Percentiles rank a stretch among this genome's conserved stretches.
These are phyloP conservation scores for Dendrobium officinale DNA, from an alignment of 106 monocot genomes.

Conservation along the genomic window DNA sequence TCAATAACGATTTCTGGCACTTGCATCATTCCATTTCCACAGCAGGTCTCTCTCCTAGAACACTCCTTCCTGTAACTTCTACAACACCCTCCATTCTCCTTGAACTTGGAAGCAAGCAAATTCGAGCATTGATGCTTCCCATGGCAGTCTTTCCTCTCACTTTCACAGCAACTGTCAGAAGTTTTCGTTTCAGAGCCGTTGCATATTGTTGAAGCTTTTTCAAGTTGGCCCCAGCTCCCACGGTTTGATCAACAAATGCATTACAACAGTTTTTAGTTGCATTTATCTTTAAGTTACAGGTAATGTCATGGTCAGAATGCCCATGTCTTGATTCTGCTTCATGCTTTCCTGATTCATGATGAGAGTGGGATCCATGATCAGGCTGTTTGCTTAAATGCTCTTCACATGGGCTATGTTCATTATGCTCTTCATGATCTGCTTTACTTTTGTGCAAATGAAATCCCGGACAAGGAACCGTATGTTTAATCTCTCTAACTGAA, in stretches of 20 bases:
- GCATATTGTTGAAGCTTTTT: not conserved
- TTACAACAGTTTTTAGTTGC: not conserved
- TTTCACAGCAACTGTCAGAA: not conserved
- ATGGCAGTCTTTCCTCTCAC: not conserved
- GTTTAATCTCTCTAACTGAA: not conserved
- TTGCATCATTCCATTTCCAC: constrained; percentile 19
- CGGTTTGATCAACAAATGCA: not conserved
- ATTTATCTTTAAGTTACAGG: not conserved
- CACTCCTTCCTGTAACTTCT: constrained; percentile 37
- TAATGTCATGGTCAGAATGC: not conserved
- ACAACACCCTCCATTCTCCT: constrained; percentile 18
- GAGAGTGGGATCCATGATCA: not conserved
- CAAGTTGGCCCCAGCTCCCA: not conserved
- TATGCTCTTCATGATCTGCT: not conserved
- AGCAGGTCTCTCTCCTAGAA: constrained; percentile 22
- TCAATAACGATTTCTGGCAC: constrained; percentile 58
- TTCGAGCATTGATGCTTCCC: not conserved
- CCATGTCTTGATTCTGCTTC: not conserved
- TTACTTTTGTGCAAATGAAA: not conserved
- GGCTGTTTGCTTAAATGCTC: not conserved
- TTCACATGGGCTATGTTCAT: not conserved
- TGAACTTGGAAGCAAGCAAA: not conserved
- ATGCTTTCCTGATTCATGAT: not conserved
- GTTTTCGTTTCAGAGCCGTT: constrained; percentile 1
- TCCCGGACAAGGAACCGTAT: not conserved